Percentiles rank a stretch among this genome's conserved stretches.
phyloP scores from a whole-genome alignment of 805 yeast genomes.

The Wickerhamomyces rabaulensis region DNA sequence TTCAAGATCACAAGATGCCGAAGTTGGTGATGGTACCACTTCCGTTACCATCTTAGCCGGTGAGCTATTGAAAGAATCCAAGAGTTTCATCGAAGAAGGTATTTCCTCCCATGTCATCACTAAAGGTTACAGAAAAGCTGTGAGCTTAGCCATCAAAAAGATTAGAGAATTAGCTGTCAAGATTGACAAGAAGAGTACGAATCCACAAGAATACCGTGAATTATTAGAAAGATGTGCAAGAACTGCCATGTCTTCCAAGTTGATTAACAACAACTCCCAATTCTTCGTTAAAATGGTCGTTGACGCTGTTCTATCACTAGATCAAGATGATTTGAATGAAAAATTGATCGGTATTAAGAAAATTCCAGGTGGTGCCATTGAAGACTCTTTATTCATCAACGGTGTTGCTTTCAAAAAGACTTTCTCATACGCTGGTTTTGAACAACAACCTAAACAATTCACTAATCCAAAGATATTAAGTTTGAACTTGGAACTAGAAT shows the following conservation, averaged over 20 bases:
- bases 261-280: constrained; percentile 79
- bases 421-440: constrained; percentile 96
- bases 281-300: constrained; percentile 96
- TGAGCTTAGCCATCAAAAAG: constrained; percentile 66
- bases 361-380: constrained; percentile 94
- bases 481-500: constrained; percentile 88
- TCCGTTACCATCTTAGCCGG: constrained; percentile 93
- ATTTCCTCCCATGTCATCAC: constrained; percentile 85
- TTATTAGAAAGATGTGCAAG: constrained; percentile 87
- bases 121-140: constrained; percentile 84
- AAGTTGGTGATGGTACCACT: constrained; percentile 98
- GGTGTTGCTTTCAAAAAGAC: constrained; percentile 98
- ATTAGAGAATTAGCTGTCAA: constrained; percentile 73
- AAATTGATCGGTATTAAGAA: constrained; percentile 89
- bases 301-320: constrained; percentile 86
- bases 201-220: constrained; percentile 52
- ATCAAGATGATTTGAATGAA: constrained; percentile 81
- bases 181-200: constrained; percentile 47
- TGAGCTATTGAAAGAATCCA: constrained; percentile 87
- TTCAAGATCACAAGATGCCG: constrained; percentile 95
- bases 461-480: constrained; percentile 74
- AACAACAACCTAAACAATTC: constrained; percentile 93
- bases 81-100: constrained; percentile 91
- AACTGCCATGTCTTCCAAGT: constrained; percentile 95
- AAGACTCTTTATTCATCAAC: constrained; percentile 80